Percentiles rank a stretch among this genome's conserved stretches.
phyloP scores from a whole-genome alignment of 176 grass and related monocot genomes.

The Eremochloa ophiuroides region DNA sequence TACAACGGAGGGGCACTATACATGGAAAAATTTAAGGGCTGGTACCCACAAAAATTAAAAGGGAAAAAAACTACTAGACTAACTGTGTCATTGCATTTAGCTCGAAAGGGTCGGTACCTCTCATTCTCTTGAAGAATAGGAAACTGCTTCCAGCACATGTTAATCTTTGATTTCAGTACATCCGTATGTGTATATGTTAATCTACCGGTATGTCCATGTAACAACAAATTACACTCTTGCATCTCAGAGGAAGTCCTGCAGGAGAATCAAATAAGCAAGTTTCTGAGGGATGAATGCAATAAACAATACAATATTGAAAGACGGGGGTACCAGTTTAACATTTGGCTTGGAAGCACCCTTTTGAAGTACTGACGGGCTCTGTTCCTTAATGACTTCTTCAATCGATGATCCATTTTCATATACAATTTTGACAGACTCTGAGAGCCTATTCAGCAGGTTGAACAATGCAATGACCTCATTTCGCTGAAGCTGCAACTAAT shows the following conservation, averaged over 20 bases:
- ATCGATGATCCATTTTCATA: constrained; percentile 34
- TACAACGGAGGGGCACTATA: not conserved
- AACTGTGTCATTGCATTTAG: constrained; percentile 8
- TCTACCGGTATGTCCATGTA: constrained; percentile 6
- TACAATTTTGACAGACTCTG: constrained; percentile 92
- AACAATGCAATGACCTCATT: constrained; percentile 91
- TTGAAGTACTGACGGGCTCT: constrained; percentile 27
- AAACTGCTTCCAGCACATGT: constrained; percentile 27
- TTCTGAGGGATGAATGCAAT: not conserved
- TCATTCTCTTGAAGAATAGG: constrained; percentile 6
- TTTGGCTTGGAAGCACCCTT: constrained; percentile 37
- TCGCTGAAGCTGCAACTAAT: constrained; percentile 85
- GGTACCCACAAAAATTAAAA: not conserved
- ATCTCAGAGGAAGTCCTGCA: constrained; percentile 14
- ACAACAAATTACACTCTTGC: constrained; percentile 12
- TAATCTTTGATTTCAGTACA: not conserved
- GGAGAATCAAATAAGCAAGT: not conserved
- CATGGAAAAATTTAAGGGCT: not conserved
- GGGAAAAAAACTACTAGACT: not conserved
- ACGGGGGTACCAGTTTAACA: not conserved
- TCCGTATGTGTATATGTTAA: not conserved
- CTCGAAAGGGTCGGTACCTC: not conserved
- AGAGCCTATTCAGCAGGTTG: constrained; percentile 92
- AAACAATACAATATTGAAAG: not conserved
- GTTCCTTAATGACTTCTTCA: constrained; percentile 30